These are phyloP conservation scores for Solanum neorickii DNA, from an alignment of 257 asterid genomes.

Conservation along the genomic window DNA sequence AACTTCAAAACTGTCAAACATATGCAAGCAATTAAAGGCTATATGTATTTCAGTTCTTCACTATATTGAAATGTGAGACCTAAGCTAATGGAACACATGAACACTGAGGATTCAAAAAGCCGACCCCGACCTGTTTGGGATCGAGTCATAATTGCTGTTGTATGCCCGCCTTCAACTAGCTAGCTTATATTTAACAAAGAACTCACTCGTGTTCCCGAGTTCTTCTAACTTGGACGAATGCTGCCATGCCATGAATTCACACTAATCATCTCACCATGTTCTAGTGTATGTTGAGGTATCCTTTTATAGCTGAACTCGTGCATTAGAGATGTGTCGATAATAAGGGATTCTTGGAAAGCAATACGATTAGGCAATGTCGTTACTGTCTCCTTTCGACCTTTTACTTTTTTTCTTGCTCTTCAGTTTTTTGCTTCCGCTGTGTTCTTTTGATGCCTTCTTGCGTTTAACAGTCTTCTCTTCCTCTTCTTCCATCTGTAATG, in stretches of 20 bases:
- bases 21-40: neutral
- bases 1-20: neutral
- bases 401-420: constrained; percentile 31
- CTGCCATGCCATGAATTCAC: neutral
- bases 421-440: constrained; percentile 24
- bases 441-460: constrained; percentile 23
- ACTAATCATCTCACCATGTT: neutral
- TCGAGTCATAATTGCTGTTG: neutral
- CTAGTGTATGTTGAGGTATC: neutral
- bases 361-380: neutral
- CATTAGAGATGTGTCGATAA: neutral
- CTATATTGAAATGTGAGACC: neutral
- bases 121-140: neutral
- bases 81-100: neutral
- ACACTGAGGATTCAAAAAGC: neutral
- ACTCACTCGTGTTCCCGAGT: neutral
- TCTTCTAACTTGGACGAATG: neutral
- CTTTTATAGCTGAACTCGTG: neutral
- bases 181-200: neutral
- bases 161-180: neutral
- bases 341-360: neutral
- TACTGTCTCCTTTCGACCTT: neutral
- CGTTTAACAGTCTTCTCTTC: constrained; percentile 13
- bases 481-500: constrained; percentile 17
- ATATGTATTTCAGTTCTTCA: neutral